These are phyloP conservation scores for Metschnikowia lunata DNA, from an alignment of 805 yeast genomes.

Conservation along the genomic window DNA sequence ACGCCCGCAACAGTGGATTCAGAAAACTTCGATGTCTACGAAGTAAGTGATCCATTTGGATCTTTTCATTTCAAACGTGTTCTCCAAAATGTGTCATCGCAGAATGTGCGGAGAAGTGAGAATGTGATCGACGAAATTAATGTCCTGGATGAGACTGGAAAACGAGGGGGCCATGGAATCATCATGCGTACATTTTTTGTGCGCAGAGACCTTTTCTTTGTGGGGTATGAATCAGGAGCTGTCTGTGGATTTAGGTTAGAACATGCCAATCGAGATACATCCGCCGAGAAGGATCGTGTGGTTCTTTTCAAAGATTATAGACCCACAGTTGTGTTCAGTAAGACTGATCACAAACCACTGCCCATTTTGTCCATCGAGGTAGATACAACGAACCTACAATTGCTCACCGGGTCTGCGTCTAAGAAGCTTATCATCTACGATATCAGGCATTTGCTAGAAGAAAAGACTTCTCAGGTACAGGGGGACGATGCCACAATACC, in stretches of 20 bases:
- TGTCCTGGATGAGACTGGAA: background rate
- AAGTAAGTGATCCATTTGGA: constrained; percentile 22
- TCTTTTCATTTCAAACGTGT: constrained; percentile 26
- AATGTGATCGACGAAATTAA: constrained; percentile 9
- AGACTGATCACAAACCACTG: constrained; percentile 45
- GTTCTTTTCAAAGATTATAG: constrained; percentile 26
- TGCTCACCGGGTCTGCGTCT: constrained; percentile 48
- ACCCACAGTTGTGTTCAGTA: constrained; percentile 18
- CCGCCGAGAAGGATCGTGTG: constrained; percentile 4
- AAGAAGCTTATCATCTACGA: constrained; percentile 35
- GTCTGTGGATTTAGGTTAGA: constrained; percentile 26
- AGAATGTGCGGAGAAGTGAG: background rate
- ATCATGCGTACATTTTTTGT: constrained; percentile 55
- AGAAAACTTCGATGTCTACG: constrained; percentile 59
- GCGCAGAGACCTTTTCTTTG: constrained; percentile 24
- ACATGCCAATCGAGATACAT: constrained; percentile 3
- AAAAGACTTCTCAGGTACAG: background rate
- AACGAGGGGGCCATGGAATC: constrained; percentile 49
- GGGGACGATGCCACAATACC: background rate
- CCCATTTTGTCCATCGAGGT: constrained; percentile 47
- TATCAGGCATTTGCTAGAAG: background rate
- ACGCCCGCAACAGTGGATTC: constrained; percentile 67
- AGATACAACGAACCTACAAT: constrained; percentile 16
- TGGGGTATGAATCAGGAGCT: constrained; percentile 78
- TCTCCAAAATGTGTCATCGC: constrained; percentile 27